Percentiles rank a stretch among this genome's conserved stretches.
Conservation (phyloP, 2,329 filamentous ascomycete species). For the Thermothelomyces thermophilus region DNA sequence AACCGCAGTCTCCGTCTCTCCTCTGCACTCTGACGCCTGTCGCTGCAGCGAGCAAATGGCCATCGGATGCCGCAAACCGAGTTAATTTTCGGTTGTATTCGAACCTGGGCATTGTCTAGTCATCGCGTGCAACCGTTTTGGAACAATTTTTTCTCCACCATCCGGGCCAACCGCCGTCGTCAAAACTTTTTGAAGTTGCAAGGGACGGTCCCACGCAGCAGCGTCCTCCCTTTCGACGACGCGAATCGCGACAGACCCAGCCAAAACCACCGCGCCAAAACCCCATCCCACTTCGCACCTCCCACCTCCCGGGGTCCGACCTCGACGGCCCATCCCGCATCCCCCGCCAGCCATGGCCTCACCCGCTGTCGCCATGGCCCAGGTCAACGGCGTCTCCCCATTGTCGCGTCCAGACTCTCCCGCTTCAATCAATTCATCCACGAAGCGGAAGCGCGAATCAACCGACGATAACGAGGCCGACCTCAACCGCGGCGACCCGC, state of each 20-base stretch:
- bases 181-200: slow-evolving; percentile 23
- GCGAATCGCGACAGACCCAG: slow-evolving; percentile 26
- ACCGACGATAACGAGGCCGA: slow-evolving; percentile 33
- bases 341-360: slow-evolving; percentile 29
- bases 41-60: slow-evolving; percentile 16
- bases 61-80: slow-evolving; percentile 16
- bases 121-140: slow-evolving; percentile 21
- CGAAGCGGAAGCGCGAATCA: slow-evolving; percentile 55
- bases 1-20: slow-evolving; percentile 17
- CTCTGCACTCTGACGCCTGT: slow-evolving; percentile 12
- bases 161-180: slow-evolving; percentile 16
- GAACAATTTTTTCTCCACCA: slow-evolving; percentile 18
- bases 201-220: slow-evolving; percentile 14
- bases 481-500: slow-evolving; percentile 23
- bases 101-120: slow-evolving; percentile 9
- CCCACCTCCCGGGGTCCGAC: slow-evolving; percentile 4
- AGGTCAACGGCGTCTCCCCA: slow-evolving; percentile 29
- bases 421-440: slow-evolving; percentile 28
- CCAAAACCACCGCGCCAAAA: slow-evolving; percentile 16
- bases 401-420: slow-evolving; percentile 27
- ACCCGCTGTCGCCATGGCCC: slow-evolving; percentile 27
- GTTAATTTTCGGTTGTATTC: slow-evolving; percentile 10
- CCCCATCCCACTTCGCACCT: slow-evolving; percentile 13
- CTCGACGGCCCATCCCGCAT: slow-evolving; percentile 9
- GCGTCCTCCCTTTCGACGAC: slow-evolving; percentile 23